Base-by-base conservation (phyloP, 768 basidiomycete species). In the Termitomyces sp. region DNA sequence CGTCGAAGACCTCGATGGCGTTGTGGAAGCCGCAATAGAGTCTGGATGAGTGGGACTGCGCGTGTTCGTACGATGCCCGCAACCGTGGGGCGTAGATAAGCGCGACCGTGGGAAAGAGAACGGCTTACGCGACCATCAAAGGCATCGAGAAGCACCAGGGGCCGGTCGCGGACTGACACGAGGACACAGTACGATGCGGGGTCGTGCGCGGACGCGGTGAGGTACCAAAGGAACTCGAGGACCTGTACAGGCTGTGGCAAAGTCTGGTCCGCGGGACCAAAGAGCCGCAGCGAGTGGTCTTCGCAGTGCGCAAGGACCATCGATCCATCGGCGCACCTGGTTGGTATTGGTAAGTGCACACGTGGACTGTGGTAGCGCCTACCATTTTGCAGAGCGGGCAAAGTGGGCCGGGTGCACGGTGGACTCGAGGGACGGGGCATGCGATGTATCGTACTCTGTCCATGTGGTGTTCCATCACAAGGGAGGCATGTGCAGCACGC, bases 111-210 rank as follows among this genome's bases (percentile, higher is more conserved):
- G n/a, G 16, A 13, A 20, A 10, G 6, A 14, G 10, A 14, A 18
- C n/a, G 43, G 14, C 20, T 14, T 52, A 94, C 95, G 68, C 86
- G 74, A 44, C 90, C 92, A 65, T 86, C 84, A 0, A 72, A 74
- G 0, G 84, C 96, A 65, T 98, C 92, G 0, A 97, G 72, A 14
- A 98, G 75, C 63, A 91, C 88, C 1, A 98, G 83, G 0, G 95
- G 94, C 45, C 83, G 83, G 67, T 96, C 94, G 26, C 91, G 81
- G 7, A 95, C 84, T 5, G 90, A 93, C 26, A 4, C 26, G 26
- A 26, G 26, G 26, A 26, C 2, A 4, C 26, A 26, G 26, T 26
- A 26, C 26, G 26, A 26, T 4, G 26, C 26, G 26, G 26, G 26
- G 26, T 26, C 26, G 26, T 26, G 26, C 26, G 26, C 26, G 26